Conservation (phyloP, 2,329 filamentous ascomycete genomes). For the Nigrospora osmanthi region DNA sequence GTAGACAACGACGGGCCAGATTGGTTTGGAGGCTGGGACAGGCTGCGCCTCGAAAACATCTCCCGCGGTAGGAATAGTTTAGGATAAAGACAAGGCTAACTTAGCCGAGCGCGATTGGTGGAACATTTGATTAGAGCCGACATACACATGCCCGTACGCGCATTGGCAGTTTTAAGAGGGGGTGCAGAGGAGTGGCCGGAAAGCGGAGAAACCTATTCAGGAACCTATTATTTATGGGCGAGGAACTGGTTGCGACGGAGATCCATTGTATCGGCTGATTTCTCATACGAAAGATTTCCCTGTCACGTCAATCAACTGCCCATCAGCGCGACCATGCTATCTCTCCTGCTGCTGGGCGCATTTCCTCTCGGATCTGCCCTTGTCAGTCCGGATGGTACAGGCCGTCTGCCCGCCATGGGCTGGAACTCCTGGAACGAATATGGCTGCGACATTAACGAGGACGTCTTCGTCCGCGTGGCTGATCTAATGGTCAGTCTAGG, state of each 20-base stretch:
- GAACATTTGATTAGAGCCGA: neutral
- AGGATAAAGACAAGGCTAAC: neutral
- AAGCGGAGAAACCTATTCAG: too few relatives aligned
- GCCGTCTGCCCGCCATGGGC: conserved; percentile 30
- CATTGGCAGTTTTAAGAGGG: neutral
- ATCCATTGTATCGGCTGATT: too few relatives aligned
- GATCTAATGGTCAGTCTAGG: conserved; percentile 39
- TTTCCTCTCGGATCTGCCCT: neutral
- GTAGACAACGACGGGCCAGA: too few relatives aligned
- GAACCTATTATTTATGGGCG: too few relatives aligned
- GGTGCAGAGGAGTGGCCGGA: too few relatives aligned
- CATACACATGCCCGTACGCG: neutral
- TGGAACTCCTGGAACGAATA: conserved; percentile 49
- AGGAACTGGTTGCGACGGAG: too few relatives aligned
- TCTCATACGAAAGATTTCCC: too few relatives aligned
- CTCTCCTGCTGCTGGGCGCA: neutral
- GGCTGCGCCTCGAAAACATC: too few relatives aligned
- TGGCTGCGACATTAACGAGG: conserved; percentile 40
- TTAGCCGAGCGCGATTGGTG: neutral
- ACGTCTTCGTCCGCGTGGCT: conserved; percentile 37
- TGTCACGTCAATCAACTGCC: too few relatives aligned
- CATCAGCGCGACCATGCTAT: too few relatives aligned
- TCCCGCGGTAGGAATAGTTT: neutral
- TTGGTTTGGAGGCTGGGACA: too few relatives aligned
- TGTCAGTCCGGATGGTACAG: conserved; percentile 6